Evolutionary conservation across 192 early-diverging fungal genomes (phyloP).

Genomic region (Chytriomyces sp.): DNA sequence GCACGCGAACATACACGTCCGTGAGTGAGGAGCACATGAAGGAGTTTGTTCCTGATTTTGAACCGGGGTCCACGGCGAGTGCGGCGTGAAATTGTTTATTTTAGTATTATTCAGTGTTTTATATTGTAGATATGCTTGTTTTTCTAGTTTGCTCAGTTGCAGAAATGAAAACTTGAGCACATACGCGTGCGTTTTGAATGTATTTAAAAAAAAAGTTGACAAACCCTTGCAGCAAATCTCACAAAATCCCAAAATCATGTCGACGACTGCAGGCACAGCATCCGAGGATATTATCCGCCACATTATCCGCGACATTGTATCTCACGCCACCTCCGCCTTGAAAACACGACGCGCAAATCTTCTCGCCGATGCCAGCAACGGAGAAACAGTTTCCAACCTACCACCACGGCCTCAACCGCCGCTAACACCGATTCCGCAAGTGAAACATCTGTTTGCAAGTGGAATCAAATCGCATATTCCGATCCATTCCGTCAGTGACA

Average conservation of each 20-base stretch:
- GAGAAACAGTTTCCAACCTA: not conserved
- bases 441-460: constrained; percentile 36
- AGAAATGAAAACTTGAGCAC: not conserved
- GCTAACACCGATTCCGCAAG: constrained; percentile 32
- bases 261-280: constrained; percentile 1
- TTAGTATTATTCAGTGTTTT: not conserved
- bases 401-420: constrained; percentile 34
- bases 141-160: not conserved
- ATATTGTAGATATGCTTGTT: not conserved
- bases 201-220: constrained; percentile 7
- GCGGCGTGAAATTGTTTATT: not conserved
- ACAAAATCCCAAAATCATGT: constrained; percentile 4
- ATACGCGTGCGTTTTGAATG: not conserved
- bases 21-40: constrained; percentile 28
- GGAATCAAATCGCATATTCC: constrained; percentile 42
- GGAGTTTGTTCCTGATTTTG: constrained; percentile 4
- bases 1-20: not conserved
- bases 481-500: constrained; percentile 54
- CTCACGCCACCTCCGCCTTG: constrained; percentile 43
- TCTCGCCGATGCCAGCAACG: not conserved
- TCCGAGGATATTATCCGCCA: constrained; percentile 61
- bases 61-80: constrained; percentile 3
- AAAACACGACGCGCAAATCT: constrained; percentile 41
- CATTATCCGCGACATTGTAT: constrained; percentile 62
- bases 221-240: not conserved